Evolutionary conservation across 164 flowering plant species (phyloP), one percentile per base, ranked within the genome.

Genomic region (Chimonanthus praecox): DNA sequence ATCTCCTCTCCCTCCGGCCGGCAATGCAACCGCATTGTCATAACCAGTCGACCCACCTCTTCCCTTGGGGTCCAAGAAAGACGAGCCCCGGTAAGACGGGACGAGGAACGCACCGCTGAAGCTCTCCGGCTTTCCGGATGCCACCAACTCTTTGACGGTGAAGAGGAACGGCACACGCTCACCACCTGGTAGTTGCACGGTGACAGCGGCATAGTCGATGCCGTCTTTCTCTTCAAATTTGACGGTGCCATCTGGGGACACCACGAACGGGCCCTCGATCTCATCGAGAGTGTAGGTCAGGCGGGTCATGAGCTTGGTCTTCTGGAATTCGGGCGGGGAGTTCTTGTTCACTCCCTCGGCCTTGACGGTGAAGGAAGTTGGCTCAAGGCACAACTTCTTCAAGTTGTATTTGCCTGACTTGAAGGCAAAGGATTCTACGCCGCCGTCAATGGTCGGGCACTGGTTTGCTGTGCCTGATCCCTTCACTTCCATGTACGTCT

Each of bases 231-330:
- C 99, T 83, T 81, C 93, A 21, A 94, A 91, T 83, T 91, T 92
- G 66, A 91, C 79, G 43, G 92, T 84, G 11, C 97, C 97, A 50
- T 95, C 98, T 0, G 88, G 15, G 3, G 87, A 75, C 21, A 95
- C 99, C 48, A 90, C 94, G 62, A 95, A 95, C 8, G 99, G 99
- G 9, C 99, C 99, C 77, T 95, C 98, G 49, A 95, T 87, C 80
- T 95, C 99, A 72, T 95, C 98, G 2, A 95, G 93, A 44, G 99
- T 95, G 90, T 92, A 95, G 83, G 99, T 92, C 16, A 92, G 72
- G 15, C 98, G 95, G 79, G 99, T 95, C 99, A 92, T 95, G 83
- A 95, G 99, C 89, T 95, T 92, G 74, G 99, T 95, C 66, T 91
- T 82, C 69, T 92, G 98, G 87, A 95, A 92, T 44, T 91, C 99